These are phyloP conservation scores for Chenopodium quinoa DNA, from an alignment of 148 eudicot genomes.

Conservation along the genomic window DNA sequence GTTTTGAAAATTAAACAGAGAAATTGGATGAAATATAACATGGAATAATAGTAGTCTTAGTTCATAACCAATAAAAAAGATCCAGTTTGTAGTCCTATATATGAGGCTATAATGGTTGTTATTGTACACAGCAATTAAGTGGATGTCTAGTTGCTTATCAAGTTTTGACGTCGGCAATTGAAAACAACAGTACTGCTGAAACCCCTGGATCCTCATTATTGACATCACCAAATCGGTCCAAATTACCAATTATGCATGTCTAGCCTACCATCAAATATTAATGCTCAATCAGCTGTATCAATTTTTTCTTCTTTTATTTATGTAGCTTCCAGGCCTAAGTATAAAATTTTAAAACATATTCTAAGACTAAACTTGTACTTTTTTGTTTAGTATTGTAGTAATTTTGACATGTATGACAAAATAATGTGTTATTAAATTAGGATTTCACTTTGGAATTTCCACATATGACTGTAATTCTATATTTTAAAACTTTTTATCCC, in stretches of 20 bases:
- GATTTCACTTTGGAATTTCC: too few relatives aligned
- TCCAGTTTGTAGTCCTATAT: background rate
- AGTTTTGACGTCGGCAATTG: background rate
- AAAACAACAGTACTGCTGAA: background rate
- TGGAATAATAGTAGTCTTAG: background rate
- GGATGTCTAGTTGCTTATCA: slow-evolving; percentile 4
- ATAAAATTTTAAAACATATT: too few relatives aligned
- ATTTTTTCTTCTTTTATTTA: too few relatives aligned
- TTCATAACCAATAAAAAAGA: background rate
- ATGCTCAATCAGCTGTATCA: background rate
- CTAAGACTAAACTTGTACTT: too few relatives aligned
- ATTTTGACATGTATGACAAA: too few relatives aligned
- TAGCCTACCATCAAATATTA: background rate
- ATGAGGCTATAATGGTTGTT: background rate
- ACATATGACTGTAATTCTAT: too few relatives aligned
- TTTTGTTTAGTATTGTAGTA: too few relatives aligned
- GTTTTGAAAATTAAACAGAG: background rate
- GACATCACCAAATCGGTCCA: background rate
- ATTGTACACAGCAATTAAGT: slow-evolving; percentile 10
- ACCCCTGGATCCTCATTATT: background rate
- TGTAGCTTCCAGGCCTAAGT: too few relatives aligned
- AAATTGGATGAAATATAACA: slow-evolving; percentile 4
- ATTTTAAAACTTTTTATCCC: too few relatives aligned
- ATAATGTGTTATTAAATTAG: too few relatives aligned
- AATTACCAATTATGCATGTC: background rate